Base-by-base conservation (phyloP, 2,329 filamentous ascomycete genomes). In the Metarhizium guizhouense region DNA sequence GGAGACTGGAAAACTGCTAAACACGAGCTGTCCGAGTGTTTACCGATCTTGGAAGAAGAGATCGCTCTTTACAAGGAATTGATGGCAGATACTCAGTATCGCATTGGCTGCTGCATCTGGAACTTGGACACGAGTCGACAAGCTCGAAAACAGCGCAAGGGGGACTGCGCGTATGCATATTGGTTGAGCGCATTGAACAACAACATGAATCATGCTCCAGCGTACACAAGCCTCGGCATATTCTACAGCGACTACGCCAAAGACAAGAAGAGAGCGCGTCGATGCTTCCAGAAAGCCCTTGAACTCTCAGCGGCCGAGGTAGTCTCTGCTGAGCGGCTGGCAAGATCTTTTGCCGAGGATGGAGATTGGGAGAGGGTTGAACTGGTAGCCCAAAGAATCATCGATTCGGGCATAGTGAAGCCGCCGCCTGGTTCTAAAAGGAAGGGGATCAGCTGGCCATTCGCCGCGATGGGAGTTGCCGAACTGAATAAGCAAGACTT, bases 321-420 rank as follows among this genome's bases (percentile, higher is more conserved):
- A 1, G 79, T 87, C 62, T 90, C 94, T 40, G 94, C 94, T 0
- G 90, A 97, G 69, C 83, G 90, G 32, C 80, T 99, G 16, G 92
- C 94, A 2, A 82, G 83, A 57, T 85, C 85, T 0, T 99, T 96
- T 68, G 93, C 95, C 0, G 85, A 95, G 54, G 86, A 91, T 61
- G 85, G 88, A 42, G 94, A 99, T 65, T 99, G 94, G 94, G 94
- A 97, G 61, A 84, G 95, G 52, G 95, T 99, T 7, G 94, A 97
- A 72, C 83, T 95, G 20, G 86, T 99, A 36, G 88, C 94, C 1
- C 88, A 92, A 67, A 84, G 95, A 52, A 88, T 96, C 0, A 86
- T 97, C 3, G 90, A 96, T 59, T 96, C 93, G n/a, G 94, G 94
- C 54, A 94, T 91, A 70, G 90, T 93, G 45, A 88, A 87, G 61